Evolutionary conservation across 352 stramenopile genomes (phyloP).

Genomic region (Globisporangium irregulare): DNA sequence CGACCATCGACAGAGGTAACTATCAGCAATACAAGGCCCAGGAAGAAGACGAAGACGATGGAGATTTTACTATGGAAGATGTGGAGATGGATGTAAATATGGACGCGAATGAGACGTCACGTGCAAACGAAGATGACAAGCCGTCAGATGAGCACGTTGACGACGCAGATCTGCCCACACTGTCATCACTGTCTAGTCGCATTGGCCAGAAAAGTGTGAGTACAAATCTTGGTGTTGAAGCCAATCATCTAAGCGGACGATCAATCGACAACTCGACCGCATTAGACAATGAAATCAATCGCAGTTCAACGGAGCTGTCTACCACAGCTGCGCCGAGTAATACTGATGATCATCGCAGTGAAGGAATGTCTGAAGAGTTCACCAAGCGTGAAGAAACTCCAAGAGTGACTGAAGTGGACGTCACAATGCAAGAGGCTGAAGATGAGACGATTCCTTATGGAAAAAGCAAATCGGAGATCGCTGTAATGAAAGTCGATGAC

Average conservation of each 20-base stretch:
- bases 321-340: neutral
- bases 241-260: neutral
- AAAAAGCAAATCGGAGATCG: neutral
- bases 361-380: neutral
- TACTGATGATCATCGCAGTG: neutral
- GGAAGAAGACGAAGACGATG: conserved; percentile 19
- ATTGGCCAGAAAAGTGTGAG: neutral
- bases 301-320: neutral
- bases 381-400: neutral
- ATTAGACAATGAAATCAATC: neutral
- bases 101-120: neutral
- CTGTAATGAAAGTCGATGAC: neutral
- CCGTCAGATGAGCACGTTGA: neutral
- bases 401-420: neutral
- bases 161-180: neutral
- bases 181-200: neutral
- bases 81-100: conserved; percentile 1
- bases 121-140: neutral
- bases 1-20: conserved; percentile 56
- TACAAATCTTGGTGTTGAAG: neutral
- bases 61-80: conserved; percentile 2
- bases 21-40: conserved; percentile 38
- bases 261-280: neutral
- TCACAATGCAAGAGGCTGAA: neutral
- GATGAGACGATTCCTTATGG: neutral